These are phyloP conservation scores for Parastagonospora nodorum DNA, from an alignment of 2,329 filamentous ascomycete species.

Conservation along the genomic window DNA sequence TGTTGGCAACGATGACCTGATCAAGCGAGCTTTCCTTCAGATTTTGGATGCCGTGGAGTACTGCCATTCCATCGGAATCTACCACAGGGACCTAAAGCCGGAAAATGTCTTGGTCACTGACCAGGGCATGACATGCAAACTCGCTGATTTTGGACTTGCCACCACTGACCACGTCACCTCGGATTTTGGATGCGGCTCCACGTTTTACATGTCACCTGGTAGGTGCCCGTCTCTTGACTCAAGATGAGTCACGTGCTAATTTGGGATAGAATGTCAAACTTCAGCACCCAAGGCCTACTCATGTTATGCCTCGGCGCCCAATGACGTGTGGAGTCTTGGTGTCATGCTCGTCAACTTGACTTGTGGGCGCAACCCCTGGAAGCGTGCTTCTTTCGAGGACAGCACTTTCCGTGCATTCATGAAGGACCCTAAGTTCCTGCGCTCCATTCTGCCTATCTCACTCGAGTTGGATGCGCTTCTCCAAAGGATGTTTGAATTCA, in stretches of 20 bases:
- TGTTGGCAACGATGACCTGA: conserved; percentile 86
- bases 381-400: conserved; percentile 90
- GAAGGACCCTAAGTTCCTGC: conserved; percentile 83
- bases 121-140: conserved; percentile 85
- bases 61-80: conserved; percentile 92
- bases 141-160: conserved; percentile 96
- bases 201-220: conserved; percentile 99
- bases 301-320: conserved; percentile 89
- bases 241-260: conserved; percentile 28
- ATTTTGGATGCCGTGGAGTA: conserved; percentile 95
- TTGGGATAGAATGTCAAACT: conserved; percentile 80
- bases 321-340: conserved; percentile 98
- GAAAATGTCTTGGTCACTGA: conserved; percentile 96
- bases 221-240: conserved; percentile 50
- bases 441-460: conserved; percentile 89
- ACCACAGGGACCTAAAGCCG: conserved; percentile 96
- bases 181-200: conserved; percentile 97
- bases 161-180: conserved; percentile 82
- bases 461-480: conserved; percentile 88
- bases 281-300: conserved; percentile 70
- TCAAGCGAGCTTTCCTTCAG: conserved; percentile 88
- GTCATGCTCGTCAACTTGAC: conserved; percentile 97
- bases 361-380: conserved; percentile 98
- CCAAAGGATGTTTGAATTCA: conserved; percentile 82
- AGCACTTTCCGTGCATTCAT: conserved; percentile 92